Evolutionary conservation across 2,329 filamentous ascomycete genomes (phyloP).

Genomic region (Passalora sequoiae): DNA sequence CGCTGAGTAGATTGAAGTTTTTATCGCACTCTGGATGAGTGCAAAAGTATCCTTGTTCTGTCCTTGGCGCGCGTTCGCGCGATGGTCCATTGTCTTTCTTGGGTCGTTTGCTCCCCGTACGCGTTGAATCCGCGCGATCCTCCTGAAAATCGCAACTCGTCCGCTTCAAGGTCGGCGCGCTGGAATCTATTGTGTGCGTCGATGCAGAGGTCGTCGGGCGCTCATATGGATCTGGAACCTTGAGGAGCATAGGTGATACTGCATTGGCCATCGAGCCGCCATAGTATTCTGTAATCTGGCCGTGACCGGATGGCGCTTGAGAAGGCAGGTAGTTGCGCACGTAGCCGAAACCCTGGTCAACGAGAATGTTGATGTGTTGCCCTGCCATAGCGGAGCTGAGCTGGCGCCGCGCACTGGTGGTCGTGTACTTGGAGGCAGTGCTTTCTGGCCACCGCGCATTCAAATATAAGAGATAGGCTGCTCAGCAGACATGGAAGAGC

Average conservation of each 20-base stretch:
- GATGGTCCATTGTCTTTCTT: neutral
- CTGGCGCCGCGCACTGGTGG: neutral
- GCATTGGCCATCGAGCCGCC: neutral
- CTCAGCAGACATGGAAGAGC: too few relatives aligned
- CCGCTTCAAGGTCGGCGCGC: neutral
- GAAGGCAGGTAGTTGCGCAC: neutral
- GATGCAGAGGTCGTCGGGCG: neutral
- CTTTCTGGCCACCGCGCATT: neutral
- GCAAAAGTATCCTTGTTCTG: slow-evolving; percentile 1
- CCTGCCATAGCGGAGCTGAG: neutral
- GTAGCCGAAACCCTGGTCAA: neutral
- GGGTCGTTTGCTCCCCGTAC: neutral
- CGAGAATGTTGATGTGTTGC: neutral
- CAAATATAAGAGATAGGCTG: too few relatives aligned
- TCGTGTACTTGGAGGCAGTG: neutral
- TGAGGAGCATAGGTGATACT: neutral
- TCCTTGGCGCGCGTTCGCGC: neutral
- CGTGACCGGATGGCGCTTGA: neutral
- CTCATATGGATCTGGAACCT: slow-evolving; percentile 1
- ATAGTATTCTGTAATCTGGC: neutral
- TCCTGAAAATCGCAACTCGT: neutral
- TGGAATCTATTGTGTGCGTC: neutral
- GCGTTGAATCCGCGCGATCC: neutral
- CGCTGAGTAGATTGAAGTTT: neutral
- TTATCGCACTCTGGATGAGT: slow-evolving; percentile 1